Evolutionary conservation across 2,329 filamentous ascomycete genomes (phyloP).

Genomic region (Ascochyta koolunga): DNA sequence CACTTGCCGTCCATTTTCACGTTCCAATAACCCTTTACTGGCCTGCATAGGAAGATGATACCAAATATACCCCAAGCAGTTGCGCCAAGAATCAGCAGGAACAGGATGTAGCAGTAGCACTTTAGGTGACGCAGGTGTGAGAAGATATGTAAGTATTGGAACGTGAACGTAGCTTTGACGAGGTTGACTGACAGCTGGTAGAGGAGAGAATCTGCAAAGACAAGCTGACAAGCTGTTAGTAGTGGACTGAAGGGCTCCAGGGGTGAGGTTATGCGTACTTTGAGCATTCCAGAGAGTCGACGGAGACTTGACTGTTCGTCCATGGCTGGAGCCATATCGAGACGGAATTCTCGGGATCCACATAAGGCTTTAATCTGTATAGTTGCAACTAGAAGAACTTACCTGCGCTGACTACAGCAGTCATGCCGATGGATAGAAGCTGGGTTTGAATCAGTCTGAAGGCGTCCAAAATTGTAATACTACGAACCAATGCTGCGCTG

Average conservation of each 20-base stretch:
- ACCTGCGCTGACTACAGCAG: conserved; percentile 33
- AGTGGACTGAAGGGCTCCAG: neutral
- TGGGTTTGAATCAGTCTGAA: conserved; percentile 13
- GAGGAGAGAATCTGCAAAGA: conserved; percentile 38
- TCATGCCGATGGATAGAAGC: conserved; percentile 37
- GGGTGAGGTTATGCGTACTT: conserved; percentile 16
- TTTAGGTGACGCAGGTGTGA: conserved; percentile 11
- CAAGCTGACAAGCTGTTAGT: conserved; percentile 26
- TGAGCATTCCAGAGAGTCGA: conserved; percentile 24
- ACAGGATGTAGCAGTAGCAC: conserved; percentile 22
- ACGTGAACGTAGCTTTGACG: conserved; percentile 40
- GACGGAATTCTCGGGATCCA: conserved; percentile 11
- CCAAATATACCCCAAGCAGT: conserved; percentile 37
- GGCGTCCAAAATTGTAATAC: neutral
- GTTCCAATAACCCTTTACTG: conserved; percentile 37
- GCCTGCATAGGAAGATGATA: conserved; percentile 37
- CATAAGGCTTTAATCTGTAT: neutral
- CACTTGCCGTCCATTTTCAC: conserved; percentile 25
- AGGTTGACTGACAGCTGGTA: conserved; percentile 43
- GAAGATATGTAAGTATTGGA: conserved; percentile 42
- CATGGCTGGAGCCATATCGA: neutral
- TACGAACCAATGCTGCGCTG: conserved; percentile 33
- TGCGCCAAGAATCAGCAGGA: conserved; percentile 26
- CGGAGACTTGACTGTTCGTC: neutral
- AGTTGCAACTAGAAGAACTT: neutral